Percentiles rank a stretch among this genome's conserved stretches.
phyloP scores from a whole-genome alignment of 2,329 filamentous ascomycete genomes.

The Stemphylium vesicarium region DNA sequence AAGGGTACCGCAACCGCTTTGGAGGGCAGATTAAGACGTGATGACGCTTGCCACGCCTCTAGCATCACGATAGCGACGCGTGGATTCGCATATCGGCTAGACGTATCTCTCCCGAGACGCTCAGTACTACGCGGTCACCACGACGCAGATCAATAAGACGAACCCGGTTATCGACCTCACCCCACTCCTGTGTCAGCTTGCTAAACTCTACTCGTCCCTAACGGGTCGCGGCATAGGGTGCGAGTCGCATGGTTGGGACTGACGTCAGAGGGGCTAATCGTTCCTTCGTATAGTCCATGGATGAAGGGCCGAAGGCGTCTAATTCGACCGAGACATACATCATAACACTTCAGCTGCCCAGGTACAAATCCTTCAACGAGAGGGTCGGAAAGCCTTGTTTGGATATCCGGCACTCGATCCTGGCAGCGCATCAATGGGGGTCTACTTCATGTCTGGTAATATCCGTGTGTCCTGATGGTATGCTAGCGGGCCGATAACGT shows the following conservation, averaged over 20 bases:
- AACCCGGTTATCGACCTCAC: neutral
- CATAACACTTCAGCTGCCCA: constrained; percentile 4
- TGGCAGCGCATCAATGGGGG: constrained; percentile 3
- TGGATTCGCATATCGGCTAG: neutral
- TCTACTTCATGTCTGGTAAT: neutral
- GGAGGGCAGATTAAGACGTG: neutral
- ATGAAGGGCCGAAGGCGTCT: constrained; percentile 12
- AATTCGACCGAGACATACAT: constrained; percentile 2
- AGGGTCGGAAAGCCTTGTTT: constrained; percentile 5
- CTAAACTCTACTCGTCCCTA: neutral
- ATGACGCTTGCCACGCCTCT: neutral
- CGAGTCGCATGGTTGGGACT: constrained; percentile 1
- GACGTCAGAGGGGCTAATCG: constrained; percentile 11
- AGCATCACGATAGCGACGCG: neutral
- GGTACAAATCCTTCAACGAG: neutral
- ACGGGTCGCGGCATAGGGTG: neutral
- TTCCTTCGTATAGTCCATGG: constrained; percentile 9
- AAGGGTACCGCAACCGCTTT: neutral
- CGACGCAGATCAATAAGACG: neutral
- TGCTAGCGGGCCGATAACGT: constrained; percentile 5
- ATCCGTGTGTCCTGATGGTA: neutral
- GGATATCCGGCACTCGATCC: constrained; percentile 7
- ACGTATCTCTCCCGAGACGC: neutral
- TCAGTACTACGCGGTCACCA: neutral
- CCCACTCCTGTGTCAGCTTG: neutral